phyloP scores from a whole-genome alignment of 73 alveolate genomes.

The Breviolum minutum region DNA sequence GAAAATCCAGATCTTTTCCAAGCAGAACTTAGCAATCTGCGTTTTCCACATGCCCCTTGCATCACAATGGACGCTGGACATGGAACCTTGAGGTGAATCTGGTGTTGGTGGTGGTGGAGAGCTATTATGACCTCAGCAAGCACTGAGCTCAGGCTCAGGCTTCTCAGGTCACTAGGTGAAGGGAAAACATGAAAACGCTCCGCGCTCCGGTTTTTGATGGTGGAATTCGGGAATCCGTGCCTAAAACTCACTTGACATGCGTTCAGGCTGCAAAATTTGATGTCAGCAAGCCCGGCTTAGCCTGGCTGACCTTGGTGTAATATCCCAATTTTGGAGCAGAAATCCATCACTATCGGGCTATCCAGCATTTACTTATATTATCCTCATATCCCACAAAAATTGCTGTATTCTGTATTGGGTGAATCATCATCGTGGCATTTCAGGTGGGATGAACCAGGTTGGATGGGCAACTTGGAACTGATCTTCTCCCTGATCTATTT shows the following conservation, averaged over 20 bases:
- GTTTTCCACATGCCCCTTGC: no score
- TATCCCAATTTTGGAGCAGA: no score
- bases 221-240: no score
- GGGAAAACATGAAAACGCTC: neutral
- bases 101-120: slow-evolving; percentile 49
- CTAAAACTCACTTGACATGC: no score
- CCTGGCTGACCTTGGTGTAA: no score
- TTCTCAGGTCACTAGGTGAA: neutral
- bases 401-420: neutral
- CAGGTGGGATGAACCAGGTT: slow-evolving; percentile 56
- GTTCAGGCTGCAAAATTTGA: neutral
- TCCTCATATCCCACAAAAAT: neutral
- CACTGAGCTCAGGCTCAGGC: neutral
- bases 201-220: no score
- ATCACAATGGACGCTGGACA: no score
- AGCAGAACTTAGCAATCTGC: no score
- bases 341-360: no score
- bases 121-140: slow-evolving; percentile 52
- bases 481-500: slow-evolving; percentile 37
- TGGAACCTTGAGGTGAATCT: slow-evolving; percentile 28
- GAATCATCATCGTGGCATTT: neutral
- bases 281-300: no score
- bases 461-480: slow-evolving; percentile 50
- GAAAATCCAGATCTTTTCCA: no score
- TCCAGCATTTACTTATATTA: no score